Conservation (phyloP, 2,329 filamentous ascomycete species). For the Colletotrichum liriopes region DNA sequence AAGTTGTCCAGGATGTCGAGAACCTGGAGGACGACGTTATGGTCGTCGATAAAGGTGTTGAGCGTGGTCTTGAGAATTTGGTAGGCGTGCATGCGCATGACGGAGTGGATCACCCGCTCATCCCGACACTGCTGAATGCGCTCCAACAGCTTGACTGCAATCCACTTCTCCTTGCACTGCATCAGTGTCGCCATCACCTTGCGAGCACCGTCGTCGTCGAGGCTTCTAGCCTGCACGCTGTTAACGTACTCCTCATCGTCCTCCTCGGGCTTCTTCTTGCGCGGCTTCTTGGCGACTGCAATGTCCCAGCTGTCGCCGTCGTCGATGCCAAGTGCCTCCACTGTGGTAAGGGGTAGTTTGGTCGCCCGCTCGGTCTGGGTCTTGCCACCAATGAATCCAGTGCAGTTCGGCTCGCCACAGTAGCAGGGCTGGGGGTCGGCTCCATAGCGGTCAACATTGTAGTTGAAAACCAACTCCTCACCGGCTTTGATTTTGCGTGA, state of each 20-base stretch:
- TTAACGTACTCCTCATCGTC: constrained; percentile 97
- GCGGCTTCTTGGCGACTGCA: constrained; percentile 87
- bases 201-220: constrained; percentile 87
- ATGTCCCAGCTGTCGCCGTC: constrained; percentile 94
- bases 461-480: constrained; percentile 98
- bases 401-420: constrained; percentile 94
- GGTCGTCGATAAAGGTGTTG: constrained; percentile 88
- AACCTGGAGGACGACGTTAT: constrained; percentile 90
- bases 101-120: constrained; percentile 87
- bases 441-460: constrained; percentile 98
- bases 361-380: constrained; percentile 97
- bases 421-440: constrained; percentile 98
- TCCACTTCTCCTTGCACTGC: constrained; percentile 99
- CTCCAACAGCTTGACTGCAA: constrained; percentile 92
- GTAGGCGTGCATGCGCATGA: constrained; percentile 97
- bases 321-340: constrained; percentile 96
- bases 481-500: constrained; percentile 87
- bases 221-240: constrained; percentile 83
- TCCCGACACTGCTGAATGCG: constrained; percentile 91
- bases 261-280: constrained; percentile 92
- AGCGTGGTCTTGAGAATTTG: constrained; percentile 92
- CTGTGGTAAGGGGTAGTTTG: constrained; percentile 89
- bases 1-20: constrained; percentile 91
- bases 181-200: constrained; percentile 97
- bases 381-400: constrained; percentile 96